Conservation (phyloP, 1,139 yeast genomes). For the Saccharomyces hybrid region DNA sequence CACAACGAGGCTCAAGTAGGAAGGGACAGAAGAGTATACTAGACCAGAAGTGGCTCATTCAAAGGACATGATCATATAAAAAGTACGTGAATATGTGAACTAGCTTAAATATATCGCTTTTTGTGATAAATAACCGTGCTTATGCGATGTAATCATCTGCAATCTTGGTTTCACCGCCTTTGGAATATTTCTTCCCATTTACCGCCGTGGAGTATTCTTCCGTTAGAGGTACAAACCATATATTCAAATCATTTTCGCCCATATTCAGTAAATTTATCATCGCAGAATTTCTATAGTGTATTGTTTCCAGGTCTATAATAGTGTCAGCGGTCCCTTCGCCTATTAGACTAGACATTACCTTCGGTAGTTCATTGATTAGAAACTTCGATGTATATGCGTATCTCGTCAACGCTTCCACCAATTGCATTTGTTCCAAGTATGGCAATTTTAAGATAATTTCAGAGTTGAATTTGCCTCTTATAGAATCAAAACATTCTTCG, state of each 20-base stretch:
- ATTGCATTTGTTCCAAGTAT: conserved; percentile 33
- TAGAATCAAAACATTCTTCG: conserved; percentile 19
- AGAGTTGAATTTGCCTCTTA: conserved; percentile 22
- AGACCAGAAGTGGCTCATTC: neutral
- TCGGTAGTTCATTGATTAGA: conserved; percentile 27
- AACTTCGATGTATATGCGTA: conserved; percentile 22
- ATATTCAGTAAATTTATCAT: conserved; percentile 25
- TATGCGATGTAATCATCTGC: neutral
- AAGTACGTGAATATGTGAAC: neutral
- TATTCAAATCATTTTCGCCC: conserved; percentile 18
- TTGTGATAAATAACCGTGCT: neutral
- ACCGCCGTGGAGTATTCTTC: neutral
- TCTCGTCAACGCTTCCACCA: conserved; percentile 27
- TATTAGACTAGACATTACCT: conserved; percentile 32
- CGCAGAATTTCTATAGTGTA: conserved; percentile 25
- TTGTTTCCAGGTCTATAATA: conserved; percentile 31
- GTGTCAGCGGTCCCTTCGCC: conserved; percentile 18
- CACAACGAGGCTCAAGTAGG: neutral
- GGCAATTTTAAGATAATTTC: conserved; percentile 26
- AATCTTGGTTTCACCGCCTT: neutral
- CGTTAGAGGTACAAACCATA: conserved; percentile 30
- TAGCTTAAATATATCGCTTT: neutral
- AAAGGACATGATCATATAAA: neutral
- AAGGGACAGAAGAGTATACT: neutral
- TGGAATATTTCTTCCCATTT: neutral